These are phyloP conservation scores for Elaeis oleifera DNA, from an alignment of 202 grass and related monocot genomes.

Conservation along the genomic window DNA sequence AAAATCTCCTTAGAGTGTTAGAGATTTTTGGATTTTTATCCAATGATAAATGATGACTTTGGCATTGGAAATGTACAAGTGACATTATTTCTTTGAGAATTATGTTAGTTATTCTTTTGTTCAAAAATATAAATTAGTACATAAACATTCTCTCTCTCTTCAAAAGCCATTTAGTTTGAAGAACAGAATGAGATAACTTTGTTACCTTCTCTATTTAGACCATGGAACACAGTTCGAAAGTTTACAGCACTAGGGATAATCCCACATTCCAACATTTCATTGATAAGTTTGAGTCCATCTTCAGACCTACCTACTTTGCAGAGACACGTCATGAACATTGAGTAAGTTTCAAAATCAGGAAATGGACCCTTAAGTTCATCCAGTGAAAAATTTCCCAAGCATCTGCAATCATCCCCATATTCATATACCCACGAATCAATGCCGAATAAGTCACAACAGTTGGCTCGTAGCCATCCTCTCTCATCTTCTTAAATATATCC, in stretches of 20 bases:
- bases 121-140: slow-evolving; percentile 12
- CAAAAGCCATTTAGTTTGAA: slow-evolving; percentile 58
- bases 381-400: slow-evolving; percentile 58
- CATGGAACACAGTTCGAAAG: slow-evolving; percentile 63
- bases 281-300: slow-evolving; percentile 48
- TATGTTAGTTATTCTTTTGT: too few relatives aligned
- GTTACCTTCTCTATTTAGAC: slow-evolving; percentile 72
- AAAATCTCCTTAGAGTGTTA: too few relatives aligned
- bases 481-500: slow-evolving; percentile 55
- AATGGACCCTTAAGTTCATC: slow-evolving; percentile 70
- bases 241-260: slow-evolving; percentile 76
- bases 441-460: slow-evolving; percentile 68
- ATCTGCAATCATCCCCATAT: slow-evolving; percentile 58
- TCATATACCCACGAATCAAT: slow-evolving; percentile 71
- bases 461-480: slow-evolving; percentile 48
- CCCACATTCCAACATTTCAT: slow-evolving; percentile 53
- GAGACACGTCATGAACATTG: slow-evolving; percentile 77
- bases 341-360: slow-evolving; percentile 80
- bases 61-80: too few relatives aligned
- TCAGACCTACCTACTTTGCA: slow-evolving; percentile 68
- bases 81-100: too few relatives aligned
- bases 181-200: slow-evolving; percentile 48
- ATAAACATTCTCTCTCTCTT: slow-evolving; percentile 52
- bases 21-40: too few relatives aligned
- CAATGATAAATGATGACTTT: too few relatives aligned